Evolutionary conservation across 2,329 filamentous ascomycete species (phyloP), one percentile per base, ranked within the genome.

Genomic region (Gaeumannomyces tritici): DNA sequence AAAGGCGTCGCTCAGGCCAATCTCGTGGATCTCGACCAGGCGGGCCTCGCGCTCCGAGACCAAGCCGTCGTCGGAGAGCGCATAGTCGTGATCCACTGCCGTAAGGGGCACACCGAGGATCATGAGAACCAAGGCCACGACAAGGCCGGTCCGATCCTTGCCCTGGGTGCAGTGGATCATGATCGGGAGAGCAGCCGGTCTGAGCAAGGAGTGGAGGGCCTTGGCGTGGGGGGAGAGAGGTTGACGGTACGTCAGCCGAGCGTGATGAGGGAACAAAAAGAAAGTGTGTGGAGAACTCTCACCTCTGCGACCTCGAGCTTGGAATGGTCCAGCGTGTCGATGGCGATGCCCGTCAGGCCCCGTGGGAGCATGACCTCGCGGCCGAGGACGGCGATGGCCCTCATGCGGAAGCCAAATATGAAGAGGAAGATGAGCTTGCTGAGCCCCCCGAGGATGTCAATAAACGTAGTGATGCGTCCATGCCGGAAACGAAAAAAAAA

Each of bases 121-220:
- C 69, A 93, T 79, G 26, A 96, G 75, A 0, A 89, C 73, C 4
- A 96, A 76, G 55, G 89, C 77, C 6, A 91, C 78, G 13, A 90
- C 78, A 15, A 96, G 76, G 0, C 92, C 92, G 1, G 86, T 92
- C 2, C 92, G 83, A 70, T 96, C 92, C 72, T 96, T 96, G 63
- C 92, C 92, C 69, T 96, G 91, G 0, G 91, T 95, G 73, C 92
- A 96, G 73, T 96, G 91, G 2, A 95, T 76, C 9, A 96, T 71
- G 1, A 87, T 73, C 0, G 91, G 91, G 65, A 86, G 85, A 21
- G 61, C 60, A 4, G 28, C n/a, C 21, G 66, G 61, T 6, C 62
- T 57, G n/a, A 68, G 63, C 26, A 69, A 57, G 33, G 62, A 61
- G 51, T 62, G 59, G 24, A 69, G 65, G 12, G 67, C 62, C 42